Evolutionary conservation across 1,284 basidiomycete genomes (phyloP).

Genomic region (Pascua sp.): DNA sequence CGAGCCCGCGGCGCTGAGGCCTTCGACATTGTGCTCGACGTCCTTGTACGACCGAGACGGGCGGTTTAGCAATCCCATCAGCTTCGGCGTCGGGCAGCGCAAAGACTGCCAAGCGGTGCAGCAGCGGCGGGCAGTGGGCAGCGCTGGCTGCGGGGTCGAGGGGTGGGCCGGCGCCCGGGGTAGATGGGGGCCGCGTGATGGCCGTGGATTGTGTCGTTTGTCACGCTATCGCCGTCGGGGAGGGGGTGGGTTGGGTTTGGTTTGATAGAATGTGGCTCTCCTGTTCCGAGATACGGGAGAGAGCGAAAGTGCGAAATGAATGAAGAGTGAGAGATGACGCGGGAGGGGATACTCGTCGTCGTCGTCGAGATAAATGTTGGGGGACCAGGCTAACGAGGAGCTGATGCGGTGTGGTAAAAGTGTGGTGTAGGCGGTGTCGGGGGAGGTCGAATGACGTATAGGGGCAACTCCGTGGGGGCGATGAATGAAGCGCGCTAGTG

Average conservation of each 20-base stretch:
- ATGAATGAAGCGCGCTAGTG: no score
- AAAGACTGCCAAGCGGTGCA: background rate
- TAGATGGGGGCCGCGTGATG: no score
- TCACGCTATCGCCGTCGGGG: background rate
- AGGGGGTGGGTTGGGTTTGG: background rate
- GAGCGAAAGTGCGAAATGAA: background rate
- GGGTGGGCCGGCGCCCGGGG: background rate
- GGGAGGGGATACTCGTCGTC: background rate
- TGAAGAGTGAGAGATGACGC: background rate
- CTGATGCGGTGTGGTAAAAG: no score
- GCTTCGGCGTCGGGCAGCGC: background rate
- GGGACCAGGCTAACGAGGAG: no score
- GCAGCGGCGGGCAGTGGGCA: background rate
- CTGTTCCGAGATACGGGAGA: background rate
- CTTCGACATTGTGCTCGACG: slow-evolving; percentile 37
- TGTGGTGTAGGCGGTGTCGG: no score
- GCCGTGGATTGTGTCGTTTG: background rate
- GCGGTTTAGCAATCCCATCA: slow-evolving; percentile 26
- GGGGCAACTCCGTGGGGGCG: no score
- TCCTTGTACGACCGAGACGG: slow-evolving; percentile 44
- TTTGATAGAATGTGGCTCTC: background rate
- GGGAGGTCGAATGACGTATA: no score
- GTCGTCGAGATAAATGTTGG: no score
- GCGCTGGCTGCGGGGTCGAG: background rate
- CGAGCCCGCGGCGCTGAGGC: slow-evolving; percentile 28